A percentile compares a stretch with the other conserved stretches of the same genome.
Conservation (phyloP, 2,329 filamentous ascomycete species). For the Orbilia javanica region DNA sequence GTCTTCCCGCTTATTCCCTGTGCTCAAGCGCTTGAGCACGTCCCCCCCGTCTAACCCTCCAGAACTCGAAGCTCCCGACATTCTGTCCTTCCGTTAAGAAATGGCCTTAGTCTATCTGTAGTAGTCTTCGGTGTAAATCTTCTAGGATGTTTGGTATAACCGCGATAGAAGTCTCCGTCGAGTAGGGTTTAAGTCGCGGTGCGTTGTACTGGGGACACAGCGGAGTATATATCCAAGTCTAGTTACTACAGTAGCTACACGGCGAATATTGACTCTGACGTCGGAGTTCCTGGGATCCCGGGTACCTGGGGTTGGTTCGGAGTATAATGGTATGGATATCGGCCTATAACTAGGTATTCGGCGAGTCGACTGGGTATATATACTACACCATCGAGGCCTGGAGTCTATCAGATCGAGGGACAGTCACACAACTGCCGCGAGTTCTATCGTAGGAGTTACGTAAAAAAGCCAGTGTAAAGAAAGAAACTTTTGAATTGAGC, state of each 20-base stretch:
- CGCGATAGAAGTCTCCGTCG: constrained; percentile 17
- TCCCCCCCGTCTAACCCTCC: constrained; percentile 17
- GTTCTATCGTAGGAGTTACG: constrained; percentile 2
- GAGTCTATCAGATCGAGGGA: constrained; percentile 6
- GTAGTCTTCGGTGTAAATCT: not conserved
- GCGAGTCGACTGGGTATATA: not conserved
- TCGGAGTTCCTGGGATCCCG: constrained; percentile 1
- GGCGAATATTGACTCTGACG: not conserved
- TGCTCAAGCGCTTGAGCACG: constrained; percentile 35
- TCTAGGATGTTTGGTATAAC: not conserved
- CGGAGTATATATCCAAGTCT: constrained; percentile 12
- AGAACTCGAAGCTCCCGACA: constrained; percentile 49
- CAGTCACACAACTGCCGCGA: constrained; percentile 4
- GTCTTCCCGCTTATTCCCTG: constrained; percentile 66
- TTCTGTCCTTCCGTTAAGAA: not conserved
- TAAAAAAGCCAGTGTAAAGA: constrained; percentile 1
- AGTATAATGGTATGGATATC: constrained; percentile 1
- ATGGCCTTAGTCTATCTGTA: not conserved
- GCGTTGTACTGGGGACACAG: constrained; percentile 3
- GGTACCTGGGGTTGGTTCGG: constrained; percentile 6
- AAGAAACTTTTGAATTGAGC: constrained; percentile 6
- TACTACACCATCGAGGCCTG: constrained; percentile 8
- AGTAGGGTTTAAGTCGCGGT: not conserved
- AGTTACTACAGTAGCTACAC: constrained; percentile 1
- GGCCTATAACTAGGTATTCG: not conserved